These are phyloP conservation scores for Rhexocercosporidium sp. DNA, from an alignment of 2,329 filamentous ascomycete species.

Conservation along the genomic window DNA sequence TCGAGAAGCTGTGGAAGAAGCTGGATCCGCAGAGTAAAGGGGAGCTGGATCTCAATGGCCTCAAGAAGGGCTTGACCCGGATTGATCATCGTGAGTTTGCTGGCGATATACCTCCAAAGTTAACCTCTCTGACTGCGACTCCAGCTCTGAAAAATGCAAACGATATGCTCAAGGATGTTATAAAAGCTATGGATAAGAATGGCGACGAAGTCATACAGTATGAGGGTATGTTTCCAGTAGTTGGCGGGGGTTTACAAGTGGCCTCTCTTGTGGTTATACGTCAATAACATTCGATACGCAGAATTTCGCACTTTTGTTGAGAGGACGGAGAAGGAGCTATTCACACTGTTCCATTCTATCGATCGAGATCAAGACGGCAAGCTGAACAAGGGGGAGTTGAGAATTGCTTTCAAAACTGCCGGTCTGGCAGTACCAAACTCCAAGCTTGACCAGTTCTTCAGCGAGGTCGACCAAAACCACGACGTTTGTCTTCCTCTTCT, in stretches of 20 bases:
- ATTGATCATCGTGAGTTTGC: conserved; percentile 84
- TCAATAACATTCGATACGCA: conserved; percentile 44
- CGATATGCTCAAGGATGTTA: conserved; percentile 78
- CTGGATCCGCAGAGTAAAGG: conserved; percentile 79
- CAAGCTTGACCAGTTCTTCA: conserved; percentile 84
- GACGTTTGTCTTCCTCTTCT: conserved; percentile 52
- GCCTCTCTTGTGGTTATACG: background rate
- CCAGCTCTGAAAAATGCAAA: conserved; percentile 89
- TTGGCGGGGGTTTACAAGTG: background rate
- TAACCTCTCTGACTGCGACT: conserved; percentile 33
- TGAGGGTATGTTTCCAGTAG: conserved; percentile 64
- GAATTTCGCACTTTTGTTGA: conserved; percentile 92
- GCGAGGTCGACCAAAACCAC: conserved; percentile 85
- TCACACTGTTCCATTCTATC: conserved; percentile 81
- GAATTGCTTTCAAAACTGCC: conserved; percentile 75
- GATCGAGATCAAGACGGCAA: conserved; percentile 85
- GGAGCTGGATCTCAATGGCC: conserved; percentile 80
- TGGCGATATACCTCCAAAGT: conserved; percentile 17
- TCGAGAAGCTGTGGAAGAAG: conserved; percentile 82
- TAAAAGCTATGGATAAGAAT: conserved; percentile 83
- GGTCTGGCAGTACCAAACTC: conserved; percentile 79
- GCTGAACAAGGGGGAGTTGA: conserved; percentile 85
- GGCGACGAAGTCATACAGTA: conserved; percentile 91
- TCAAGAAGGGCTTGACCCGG: conserved; percentile 83
- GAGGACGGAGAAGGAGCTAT: conserved; percentile 83